Evolutionary conservation across 768 basidiomycete species (phyloP), one percentile per base, ranked within the genome.

Genomic region (Phylloporus sp.): DNA sequence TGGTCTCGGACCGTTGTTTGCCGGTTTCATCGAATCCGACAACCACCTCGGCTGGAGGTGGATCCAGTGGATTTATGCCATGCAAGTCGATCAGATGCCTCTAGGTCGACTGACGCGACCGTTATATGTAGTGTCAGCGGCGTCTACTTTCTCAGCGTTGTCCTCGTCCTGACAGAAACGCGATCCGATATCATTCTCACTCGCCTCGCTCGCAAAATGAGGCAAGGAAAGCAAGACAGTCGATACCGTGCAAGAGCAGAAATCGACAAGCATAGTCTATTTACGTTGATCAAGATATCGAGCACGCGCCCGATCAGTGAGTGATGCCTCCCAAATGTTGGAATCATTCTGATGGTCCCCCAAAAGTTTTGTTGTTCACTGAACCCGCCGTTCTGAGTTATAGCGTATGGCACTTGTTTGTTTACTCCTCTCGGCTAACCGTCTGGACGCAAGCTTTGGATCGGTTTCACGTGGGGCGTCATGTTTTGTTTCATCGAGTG

Each of bases 41-140:
- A 58, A 69, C 0, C 67, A 66, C 17, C 61, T 90, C 2, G 72
- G 73, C 51, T 90, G 89, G 86, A 71, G 86, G 22, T 90, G 88
- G 86, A 87, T 93, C 21, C 80, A 89, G 56, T 90, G 87, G 88
- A 75, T 88, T 9, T 80, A 81, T 52, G 69, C 81, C 56, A 86
- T 84, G 82, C 80, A 32, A 44, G 57, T 59, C 36, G 14, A 28
- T 27, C 7, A 9, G 10, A 34, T 40, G 34, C 39, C 39, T 38
- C 38, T 20, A 9, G 15, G 6, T 44, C 7, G 15, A 41, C 24
- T 6, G 31, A 45, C 17, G 5, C 20, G 40, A 46, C 7, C 13
- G 33, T 50, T 44, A 5, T 42, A 28, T 45, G 54, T 42, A 85
- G 87, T 39, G 57, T 80, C 26, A 72, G 72, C 23, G 81, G 74